phyloP scores from a whole-genome alignment of 106 monocot species.

The Dendrobium officinale region DNA sequence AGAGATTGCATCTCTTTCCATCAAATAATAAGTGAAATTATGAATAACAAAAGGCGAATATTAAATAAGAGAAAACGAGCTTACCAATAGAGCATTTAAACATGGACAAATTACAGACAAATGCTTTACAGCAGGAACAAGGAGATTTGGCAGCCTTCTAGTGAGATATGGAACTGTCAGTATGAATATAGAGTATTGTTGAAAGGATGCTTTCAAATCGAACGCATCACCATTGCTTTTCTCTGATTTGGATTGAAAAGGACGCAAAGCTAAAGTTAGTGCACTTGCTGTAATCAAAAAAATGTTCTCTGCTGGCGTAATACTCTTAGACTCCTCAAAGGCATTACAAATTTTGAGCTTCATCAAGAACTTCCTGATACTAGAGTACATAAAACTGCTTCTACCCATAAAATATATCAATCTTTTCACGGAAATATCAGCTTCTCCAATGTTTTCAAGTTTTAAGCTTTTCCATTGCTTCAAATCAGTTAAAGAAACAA shows the following conservation, averaged over 20 bases:
- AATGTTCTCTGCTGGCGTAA: conserved; percentile 22
- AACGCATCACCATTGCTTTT: conserved; percentile 12
- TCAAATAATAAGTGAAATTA: background rate
- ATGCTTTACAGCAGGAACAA: conserved; percentile 72
- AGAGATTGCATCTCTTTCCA: background rate
- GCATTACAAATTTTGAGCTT: conserved; percentile 27
- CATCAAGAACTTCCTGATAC: conserved; percentile 51
- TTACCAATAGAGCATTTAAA: conserved; percentile 63
- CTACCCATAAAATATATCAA: conserved; percentile 54
- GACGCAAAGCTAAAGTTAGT: conserved; percentile 70
- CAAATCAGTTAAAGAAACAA: conserved; percentile 67
- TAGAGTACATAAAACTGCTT: conserved; percentile 35
- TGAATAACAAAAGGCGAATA: background rate
- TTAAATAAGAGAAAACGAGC: background rate
- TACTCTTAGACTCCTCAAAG: conserved; percentile 16
- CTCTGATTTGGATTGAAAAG: conserved; percentile 41
- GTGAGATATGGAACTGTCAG: conserved; percentile 76
- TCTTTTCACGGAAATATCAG: conserved; percentile 33
- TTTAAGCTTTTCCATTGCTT: conserved; percentile 57
- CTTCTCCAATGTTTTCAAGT: conserved; percentile 29
- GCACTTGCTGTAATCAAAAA: conserved; percentile 82
- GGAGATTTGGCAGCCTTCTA: conserved; percentile 52
- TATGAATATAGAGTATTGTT: conserved; percentile 49
- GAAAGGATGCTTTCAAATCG: conserved; percentile 33
- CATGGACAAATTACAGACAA: conserved; percentile 49